Conservation (phyloP, 306 rosid species). For the Ceratonia siliqua region DNA sequence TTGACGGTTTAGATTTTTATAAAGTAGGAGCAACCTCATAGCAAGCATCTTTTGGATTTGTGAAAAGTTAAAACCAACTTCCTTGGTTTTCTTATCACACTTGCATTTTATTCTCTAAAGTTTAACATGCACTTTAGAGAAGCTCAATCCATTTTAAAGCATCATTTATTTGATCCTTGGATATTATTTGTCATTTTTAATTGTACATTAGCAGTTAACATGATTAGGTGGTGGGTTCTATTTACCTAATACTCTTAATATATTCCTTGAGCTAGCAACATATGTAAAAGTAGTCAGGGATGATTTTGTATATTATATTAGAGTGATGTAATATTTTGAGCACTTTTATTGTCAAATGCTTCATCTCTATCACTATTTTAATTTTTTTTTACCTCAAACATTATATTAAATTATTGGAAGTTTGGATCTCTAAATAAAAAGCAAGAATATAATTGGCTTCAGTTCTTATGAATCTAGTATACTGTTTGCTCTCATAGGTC, state of each 20-base stretch:
- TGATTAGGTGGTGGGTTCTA: constrained; percentile 7
- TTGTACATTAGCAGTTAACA: constrained; percentile 5
- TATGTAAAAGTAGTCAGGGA: background rate
- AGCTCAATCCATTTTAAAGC: no score
- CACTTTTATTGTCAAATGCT: constrained; percentile 17
- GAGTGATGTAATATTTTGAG: constrained; percentile 11
- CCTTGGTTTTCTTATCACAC: no score
- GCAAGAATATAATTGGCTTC: constrained; percentile 6
- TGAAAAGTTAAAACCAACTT: no score
- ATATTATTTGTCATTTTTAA: constrained; percentile 1
- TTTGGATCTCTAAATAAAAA: constrained; percentile 22
- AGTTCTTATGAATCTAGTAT: constrained; percentile 19
- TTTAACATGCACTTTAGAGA: no score
- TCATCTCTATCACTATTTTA: background rate
- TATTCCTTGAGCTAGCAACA: no score
- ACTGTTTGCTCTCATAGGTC: constrained; percentile 57
- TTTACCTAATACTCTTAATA: constrained; percentile 1
- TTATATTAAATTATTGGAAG: background rate
- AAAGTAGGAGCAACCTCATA: no score
- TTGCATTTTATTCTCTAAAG: no score
- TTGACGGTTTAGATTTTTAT: no score
- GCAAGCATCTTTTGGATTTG: no score
- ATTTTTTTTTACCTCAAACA: background rate
- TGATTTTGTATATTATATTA: constrained; percentile 19
- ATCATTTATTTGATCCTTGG: constrained; percentile 20